Conservation (phyloP, 108 stramenopile genomes). For the Cyclotella sp. region DNA sequence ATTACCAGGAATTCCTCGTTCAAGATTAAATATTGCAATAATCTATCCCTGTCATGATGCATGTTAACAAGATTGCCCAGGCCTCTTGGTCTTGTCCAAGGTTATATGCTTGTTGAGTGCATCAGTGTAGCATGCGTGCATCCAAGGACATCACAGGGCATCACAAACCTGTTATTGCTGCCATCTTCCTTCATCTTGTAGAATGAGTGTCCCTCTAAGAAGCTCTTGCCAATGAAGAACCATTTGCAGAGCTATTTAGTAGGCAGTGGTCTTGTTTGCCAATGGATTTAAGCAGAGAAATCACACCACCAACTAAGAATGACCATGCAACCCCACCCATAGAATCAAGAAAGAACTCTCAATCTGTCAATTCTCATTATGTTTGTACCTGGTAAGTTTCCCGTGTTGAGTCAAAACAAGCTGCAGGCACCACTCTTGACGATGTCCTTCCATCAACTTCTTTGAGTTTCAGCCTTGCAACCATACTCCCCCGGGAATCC, state of each 20-base stretch:
- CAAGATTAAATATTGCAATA: slow-evolving; percentile 99
- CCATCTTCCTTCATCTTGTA: slow-evolving; percentile 94
- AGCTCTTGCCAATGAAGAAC: slow-evolving; percentile 76
- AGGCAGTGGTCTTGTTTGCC: slow-evolving; percentile 99
- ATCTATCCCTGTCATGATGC: slow-evolving; percentile 99
- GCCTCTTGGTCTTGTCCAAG: slow-evolving; percentile 96
- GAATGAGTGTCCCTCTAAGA: slow-evolving; percentile 97
- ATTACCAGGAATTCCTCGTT: slow-evolving; percentile 99
- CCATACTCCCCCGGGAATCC: slow-evolving; percentile 81
- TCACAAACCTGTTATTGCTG: slow-evolving; percentile 99
- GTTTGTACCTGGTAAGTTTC: slow-evolving; percentile 85
- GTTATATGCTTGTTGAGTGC: slow-evolving; percentile 90
- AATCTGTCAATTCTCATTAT: slow-evolving; percentile 90
- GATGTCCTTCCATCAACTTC: slow-evolving; percentile 80
- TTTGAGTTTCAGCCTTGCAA: slow-evolving; percentile 83
- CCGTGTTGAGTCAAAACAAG: slow-evolving; percentile 90
- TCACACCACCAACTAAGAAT: slow-evolving; percentile 89
- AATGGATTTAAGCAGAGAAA: slow-evolving; percentile 99
- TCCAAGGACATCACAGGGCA: slow-evolving; percentile 99
- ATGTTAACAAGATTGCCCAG: slow-evolving; percentile 97
- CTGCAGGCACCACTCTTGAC: slow-evolving; percentile 81
- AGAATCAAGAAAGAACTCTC: slow-evolving; percentile 90
- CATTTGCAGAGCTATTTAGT: slow-evolving; percentile 89
- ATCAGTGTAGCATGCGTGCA: slow-evolving; percentile 98
- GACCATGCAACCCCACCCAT: slow-evolving; percentile 85